These are phyloP conservation scores for Plasmodium gaboni DNA, from an alignment of 169 alveolate species.

Conservation along the genomic window DNA sequence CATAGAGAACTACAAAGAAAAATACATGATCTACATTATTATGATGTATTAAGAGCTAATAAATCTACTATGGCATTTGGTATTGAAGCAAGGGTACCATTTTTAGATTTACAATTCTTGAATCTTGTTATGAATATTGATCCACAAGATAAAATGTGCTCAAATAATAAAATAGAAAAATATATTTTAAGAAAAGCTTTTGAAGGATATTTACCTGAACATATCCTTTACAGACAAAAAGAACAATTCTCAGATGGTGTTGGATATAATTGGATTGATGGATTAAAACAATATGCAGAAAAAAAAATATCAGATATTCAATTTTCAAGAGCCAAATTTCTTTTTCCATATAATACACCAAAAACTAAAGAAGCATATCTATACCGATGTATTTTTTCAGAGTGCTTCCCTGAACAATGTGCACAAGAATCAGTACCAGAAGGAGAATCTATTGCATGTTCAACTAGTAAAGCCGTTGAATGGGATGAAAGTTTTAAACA, in stretches of 20 bases:
- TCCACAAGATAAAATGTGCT: conserved; percentile 69
- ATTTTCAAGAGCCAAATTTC: conserved; percentile 58
- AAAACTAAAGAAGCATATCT: conserved; percentile 82
- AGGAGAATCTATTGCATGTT: conserved; percentile 77
- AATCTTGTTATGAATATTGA: conserved; percentile 61
- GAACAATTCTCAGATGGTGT: conserved; percentile 91
- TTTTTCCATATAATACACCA: conserved; percentile 81
- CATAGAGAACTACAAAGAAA: conserved; percentile 88
- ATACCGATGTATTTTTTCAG: conserved; percentile 79
- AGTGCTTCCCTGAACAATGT: conserved; percentile 76
- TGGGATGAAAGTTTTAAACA: conserved; percentile 72
- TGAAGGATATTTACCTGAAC: conserved; percentile 88
- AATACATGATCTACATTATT: conserved; percentile 84
- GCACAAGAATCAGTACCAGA: conserved; percentile 77
- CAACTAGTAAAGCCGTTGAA: conserved; percentile 78
- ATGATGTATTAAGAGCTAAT: conserved; percentile 89
- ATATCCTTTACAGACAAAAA: conserved; percentile 90
- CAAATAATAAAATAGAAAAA: conserved; percentile 81
- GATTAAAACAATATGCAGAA: conserved; percentile 81
- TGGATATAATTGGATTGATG: conserved; percentile 85
- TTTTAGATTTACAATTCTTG: conserved; percentile 80
- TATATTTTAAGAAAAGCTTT: conserved; percentile 88
- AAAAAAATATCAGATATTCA: conserved; percentile 77
- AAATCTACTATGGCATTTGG: conserved; percentile 92
- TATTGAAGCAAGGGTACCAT: conserved; percentile 92